These are phyloP conservation scores for Rostrohypoxylon terebratum DNA, from an alignment of 495 filamentous ascomycete genomes.

Conservation along the genomic window DNA sequence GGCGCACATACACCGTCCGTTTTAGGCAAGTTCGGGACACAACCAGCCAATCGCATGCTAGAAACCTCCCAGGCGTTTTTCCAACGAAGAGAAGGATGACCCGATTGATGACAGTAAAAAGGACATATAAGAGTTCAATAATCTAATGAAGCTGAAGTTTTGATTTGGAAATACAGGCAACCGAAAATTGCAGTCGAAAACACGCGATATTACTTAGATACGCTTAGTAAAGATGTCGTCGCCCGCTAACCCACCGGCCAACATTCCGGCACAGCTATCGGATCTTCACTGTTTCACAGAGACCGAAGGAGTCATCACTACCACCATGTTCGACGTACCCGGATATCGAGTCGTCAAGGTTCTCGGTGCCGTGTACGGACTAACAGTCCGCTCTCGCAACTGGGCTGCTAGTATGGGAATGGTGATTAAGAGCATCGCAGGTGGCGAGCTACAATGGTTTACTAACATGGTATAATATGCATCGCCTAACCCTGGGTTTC, in stretches of 20 bases:
- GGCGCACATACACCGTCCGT: slow-evolving; percentile 7
- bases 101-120: background rate
- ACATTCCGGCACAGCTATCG: slow-evolving; percentile 51
- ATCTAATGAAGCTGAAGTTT: background rate
- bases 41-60: slow-evolving; percentile 13
- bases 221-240: slow-evolving; percentile 12
- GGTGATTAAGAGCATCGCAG: slow-evolving; percentile 63
- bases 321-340: slow-evolving; percentile 63
- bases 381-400: slow-evolving; percentile 69
- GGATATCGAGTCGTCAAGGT: slow-evolving; percentile 68
- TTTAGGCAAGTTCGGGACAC: slow-evolving; percentile 16
- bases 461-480: slow-evolving; percentile 58
- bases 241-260: slow-evolving; percentile 29
- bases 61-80: background rate
- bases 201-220: background rate
- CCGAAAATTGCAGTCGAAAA: background rate
- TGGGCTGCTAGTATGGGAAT: slow-evolving; percentile 55
- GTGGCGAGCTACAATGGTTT: slow-evolving; percentile 68
- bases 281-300: slow-evolving; percentile 69
- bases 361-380: slow-evolving; percentile 69
- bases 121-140: background rate
- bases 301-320: slow-evolving; percentile 68
- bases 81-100: background rate
- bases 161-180: background rate
- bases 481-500: slow-evolving; percentile 52